A percentile compares a stretch with the other conserved stretches of the same genome.
Evolutionary conservation across 148 eudicot genomes (phyloP).

Genomic region (Limonium bicolor): DNA sequence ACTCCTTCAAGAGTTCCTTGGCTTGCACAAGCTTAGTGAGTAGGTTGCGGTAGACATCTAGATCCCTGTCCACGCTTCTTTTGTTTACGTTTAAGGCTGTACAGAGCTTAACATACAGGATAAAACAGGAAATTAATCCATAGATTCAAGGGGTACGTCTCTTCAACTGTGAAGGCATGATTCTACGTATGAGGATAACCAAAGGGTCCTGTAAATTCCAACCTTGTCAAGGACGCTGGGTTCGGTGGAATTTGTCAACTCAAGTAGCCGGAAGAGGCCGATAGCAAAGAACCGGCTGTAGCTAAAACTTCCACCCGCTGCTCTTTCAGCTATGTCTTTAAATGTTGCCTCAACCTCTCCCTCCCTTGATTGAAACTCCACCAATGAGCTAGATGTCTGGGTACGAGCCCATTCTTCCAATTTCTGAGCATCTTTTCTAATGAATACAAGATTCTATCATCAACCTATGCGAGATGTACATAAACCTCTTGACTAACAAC

Average conservation of each 20-base stretch:
- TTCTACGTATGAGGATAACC: too few relatives aligned
- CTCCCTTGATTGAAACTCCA: slow-evolving; percentile 61
- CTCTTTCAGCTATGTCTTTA: slow-evolving; percentile 82
- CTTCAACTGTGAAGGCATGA: too few relatives aligned
- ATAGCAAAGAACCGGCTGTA: slow-evolving; percentile 94
- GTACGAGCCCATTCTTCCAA: slow-evolving; percentile 85
- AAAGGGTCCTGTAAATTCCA: too few relatives aligned
- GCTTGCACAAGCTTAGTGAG: slow-evolving; percentile 93
- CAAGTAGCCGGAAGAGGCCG: slow-evolving; percentile 91
- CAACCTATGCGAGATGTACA: slow-evolving; percentile 2
- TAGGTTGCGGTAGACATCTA: slow-evolving; percentile 89
- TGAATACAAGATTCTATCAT: slow-evolving; percentile 12
- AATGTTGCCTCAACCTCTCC: slow-evolving; percentile 71
- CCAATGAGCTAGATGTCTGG: slow-evolving; percentile 52
- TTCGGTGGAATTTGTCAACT: slow-evolving; percentile 77
- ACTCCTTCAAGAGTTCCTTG: slow-evolving; percentile 81
- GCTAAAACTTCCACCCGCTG: slow-evolving; percentile 55
- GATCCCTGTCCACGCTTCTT: slow-evolving; percentile 88
- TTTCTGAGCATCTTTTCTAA: slow-evolving; percentile 76
- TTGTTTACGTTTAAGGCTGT: slow-evolving; percentile 78
- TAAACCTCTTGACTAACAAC: too few relatives aligned
- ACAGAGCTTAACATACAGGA: too few relatives aligned
- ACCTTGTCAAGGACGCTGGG: slow-evolving; percentile 84
- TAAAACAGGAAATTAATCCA: background rate
- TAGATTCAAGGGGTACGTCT: background rate